These are phyloP conservation scores for Xerocomellus dryophilus DNA, from an alignment of 768 basidiomycete species.

Conservation along the genomic window DNA sequence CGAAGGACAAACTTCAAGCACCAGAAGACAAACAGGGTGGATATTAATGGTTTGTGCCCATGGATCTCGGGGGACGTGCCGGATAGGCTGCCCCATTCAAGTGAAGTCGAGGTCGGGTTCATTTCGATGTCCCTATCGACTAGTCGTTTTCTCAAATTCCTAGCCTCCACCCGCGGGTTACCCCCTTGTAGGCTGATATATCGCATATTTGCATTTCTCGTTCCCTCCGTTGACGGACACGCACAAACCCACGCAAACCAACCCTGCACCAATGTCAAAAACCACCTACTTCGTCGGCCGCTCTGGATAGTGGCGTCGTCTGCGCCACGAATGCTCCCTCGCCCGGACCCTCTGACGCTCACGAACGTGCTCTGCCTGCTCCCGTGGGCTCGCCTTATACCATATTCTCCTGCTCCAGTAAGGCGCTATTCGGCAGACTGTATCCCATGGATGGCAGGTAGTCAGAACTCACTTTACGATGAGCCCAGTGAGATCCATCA, in stretches of 20 bases:
- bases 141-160: constrained; percentile 2
- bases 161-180: not conserved
- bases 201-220: constrained; percentile 1
- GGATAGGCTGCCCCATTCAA: too few species aligned
- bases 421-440: constrained; percentile 9
- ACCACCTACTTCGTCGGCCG: not conserved
- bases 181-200: not conserved
- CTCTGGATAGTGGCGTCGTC: not conserved
- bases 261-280: not conserved
- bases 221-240: constrained; percentile 1
- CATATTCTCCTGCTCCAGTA: constrained; percentile 11
- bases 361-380: constrained; percentile 6
- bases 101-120: too few species aligned
- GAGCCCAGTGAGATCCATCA: constrained; percentile 15
- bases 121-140: not conserved
- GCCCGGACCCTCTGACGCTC: not conserved
- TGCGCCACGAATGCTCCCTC: constrained; percentile 20
- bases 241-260: not conserved
- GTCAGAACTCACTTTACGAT: constrained; percentile 15
- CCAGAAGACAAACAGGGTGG: too few species aligned
- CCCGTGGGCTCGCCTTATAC: constrained; percentile 12
- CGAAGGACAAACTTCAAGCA: too few species aligned
- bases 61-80: too few species aligned
- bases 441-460: constrained; percentile 5
- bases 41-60: too few species aligned